These are phyloP conservation scores for Xylariaceae sp. DNA, from an alignment of 2,329 filamentous ascomycete species.

Conservation along the genomic window DNA sequence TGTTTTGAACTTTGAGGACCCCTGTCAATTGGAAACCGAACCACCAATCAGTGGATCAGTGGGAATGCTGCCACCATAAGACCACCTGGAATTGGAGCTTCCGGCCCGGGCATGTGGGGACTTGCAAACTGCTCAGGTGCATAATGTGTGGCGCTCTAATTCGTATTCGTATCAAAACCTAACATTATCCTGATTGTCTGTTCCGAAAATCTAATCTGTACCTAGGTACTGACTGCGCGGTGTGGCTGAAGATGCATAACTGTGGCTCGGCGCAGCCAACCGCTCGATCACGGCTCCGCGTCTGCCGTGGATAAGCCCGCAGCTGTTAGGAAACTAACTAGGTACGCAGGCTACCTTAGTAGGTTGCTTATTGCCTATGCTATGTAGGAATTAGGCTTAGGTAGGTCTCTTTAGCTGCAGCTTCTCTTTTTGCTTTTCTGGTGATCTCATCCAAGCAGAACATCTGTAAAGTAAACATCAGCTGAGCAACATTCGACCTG, in stretches of 20 bases:
- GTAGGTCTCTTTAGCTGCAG: background rate
- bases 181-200: too few species aligned
- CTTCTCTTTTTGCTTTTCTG: background rate
- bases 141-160: background rate
- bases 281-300: background rate
- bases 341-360: too few species aligned
- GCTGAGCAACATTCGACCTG: slow-evolving; percentile 32
- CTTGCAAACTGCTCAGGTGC: background rate
- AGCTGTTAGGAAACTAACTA: too few species aligned
- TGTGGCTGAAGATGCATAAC: background rate
- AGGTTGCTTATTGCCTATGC: too few species aligned
- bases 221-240: too few species aligned
- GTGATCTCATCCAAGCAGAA: slow-evolving; percentile 31
- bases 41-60: slow-evolving; percentile 37
- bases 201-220: background rate
- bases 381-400: background rate
- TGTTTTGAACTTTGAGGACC: slow-evolving; percentile 24
- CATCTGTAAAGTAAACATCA: slow-evolving; percentile 25
- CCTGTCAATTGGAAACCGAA: slow-evolving; percentile 22
- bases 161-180: background rate
- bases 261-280: too few species aligned
- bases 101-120: slow-evolving; percentile 22
- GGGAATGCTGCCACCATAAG: slow-evolving; percentile 35
- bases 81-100: slow-evolving; percentile 34
- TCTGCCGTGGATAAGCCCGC: slow-evolving; percentile 4